Conservation (phyloP, 371 early-diverging fungal genomes). For the Actinomortierella ambigua region DNA sequence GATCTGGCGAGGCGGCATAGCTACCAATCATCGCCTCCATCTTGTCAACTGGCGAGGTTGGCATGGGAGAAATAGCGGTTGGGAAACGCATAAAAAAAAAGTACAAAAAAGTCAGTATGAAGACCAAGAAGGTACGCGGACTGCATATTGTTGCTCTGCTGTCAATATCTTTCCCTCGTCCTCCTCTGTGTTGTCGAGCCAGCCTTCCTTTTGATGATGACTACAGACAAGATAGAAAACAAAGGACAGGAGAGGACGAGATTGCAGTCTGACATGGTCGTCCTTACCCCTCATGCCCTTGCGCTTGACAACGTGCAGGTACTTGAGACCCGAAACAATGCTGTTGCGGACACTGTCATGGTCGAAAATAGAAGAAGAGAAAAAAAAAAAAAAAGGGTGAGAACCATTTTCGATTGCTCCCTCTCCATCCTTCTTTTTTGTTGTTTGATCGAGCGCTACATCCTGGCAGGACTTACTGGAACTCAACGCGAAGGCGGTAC, state of each 20-base stretch:
- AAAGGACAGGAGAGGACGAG: not conserved
- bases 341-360: slow-evolving; percentile 85
- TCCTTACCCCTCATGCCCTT: slow-evolving; percentile 61
- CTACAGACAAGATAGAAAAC: not conserved
- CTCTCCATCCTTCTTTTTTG: not conserved
- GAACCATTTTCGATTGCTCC: not conserved
- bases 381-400: not conserved
- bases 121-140: not conserved
- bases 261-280: not conserved
- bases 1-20: slow-evolving; percentile 81
- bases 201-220: too few species aligned
- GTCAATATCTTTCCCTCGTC: too few species aligned
- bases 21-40: slow-evolving; percentile 96
- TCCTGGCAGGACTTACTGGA: slow-evolving; percentile 53
- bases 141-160: not conserved
- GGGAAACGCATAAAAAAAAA: too few species aligned
- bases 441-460: not conserved
- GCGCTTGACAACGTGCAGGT: slow-evolving; percentile 92
- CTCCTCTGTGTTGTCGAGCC: too few species aligned
- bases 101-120: not conserved
- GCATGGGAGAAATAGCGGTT: too few species aligned
- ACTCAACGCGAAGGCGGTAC: slow-evolving; percentile 91
- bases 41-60: slow-evolving; percentile 90
- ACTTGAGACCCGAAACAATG: slow-evolving; percentile 94
- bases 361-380: not conserved